Evolutionary conservation across 768 basidiomycete species (phyloP).

Genomic region (Collybiopsis confluens): DNA sequence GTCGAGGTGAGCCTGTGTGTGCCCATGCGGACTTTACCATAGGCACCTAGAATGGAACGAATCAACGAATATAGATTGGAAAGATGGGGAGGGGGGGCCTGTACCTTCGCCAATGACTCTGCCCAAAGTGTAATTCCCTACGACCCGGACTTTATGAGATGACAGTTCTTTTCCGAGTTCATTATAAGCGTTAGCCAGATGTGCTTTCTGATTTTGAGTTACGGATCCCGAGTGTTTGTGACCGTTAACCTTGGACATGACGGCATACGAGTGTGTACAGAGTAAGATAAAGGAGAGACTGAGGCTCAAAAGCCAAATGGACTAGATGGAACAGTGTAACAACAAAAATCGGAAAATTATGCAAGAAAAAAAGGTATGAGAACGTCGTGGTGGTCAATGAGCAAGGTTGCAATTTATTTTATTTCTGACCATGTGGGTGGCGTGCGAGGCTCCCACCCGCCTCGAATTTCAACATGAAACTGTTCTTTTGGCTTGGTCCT

Average conservation of each 20-base stretch:
- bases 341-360: background rate
- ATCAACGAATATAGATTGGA: slow-evolving; percentile 10
- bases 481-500: too few species aligned
- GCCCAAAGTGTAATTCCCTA: slow-evolving; percentile 93
- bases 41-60: slow-evolving; percentile 66
- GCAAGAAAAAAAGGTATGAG: slow-evolving; percentile 1
- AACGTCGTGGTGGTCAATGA: slow-evolving; percentile 7
- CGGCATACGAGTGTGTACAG: slow-evolving; percentile 27
- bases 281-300: slow-evolving; percentile 9
- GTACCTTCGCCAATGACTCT: slow-evolving; percentile 93
- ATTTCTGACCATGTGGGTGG: too few species aligned
- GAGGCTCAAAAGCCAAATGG: background rate
- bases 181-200: slow-evolving; percentile 94
- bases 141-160: slow-evolving; percentile 84
- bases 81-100: slow-evolving; percentile 16
- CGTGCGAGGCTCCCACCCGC: too few species aligned
- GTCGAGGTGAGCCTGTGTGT: slow-evolving; percentile 89
- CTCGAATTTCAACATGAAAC: too few species aligned
- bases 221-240: slow-evolving; percentile 62
- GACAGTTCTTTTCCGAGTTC: slow-evolving; percentile 94
- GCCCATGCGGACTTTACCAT: slow-evolving; percentile 93
- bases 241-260: slow-evolving; percentile 46
- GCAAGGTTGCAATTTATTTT: background rate
- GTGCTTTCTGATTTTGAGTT: slow-evolving; percentile 75
- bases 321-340: slow-evolving; percentile 1